Percentiles rank a stretch among this genome's conserved stretches.
Conservation (phyloP, 2,329 filamentous ascomycete genomes). For the Chrysosporium queenslandicum region DNA sequence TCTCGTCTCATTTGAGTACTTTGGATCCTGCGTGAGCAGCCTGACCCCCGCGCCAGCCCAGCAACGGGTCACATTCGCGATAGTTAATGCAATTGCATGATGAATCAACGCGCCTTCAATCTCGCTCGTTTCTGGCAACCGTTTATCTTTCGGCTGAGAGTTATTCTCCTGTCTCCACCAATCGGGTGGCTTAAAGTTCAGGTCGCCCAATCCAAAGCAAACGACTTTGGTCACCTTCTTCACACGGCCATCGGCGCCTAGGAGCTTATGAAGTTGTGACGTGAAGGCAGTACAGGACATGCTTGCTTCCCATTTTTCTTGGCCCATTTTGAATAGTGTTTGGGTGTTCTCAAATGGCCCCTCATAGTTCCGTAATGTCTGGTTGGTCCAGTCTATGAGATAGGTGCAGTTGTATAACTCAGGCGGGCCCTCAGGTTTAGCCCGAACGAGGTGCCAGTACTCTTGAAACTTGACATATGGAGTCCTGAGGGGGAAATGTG, state of each 20-base stretch:
- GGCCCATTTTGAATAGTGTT: constrained; percentile 16
- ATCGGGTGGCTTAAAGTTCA: constrained; percentile 18
- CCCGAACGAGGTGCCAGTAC: constrained; percentile 19
- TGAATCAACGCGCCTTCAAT: constrained; percentile 16
- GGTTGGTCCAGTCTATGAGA: constrained; percentile 23
- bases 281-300: constrained; percentile 18
- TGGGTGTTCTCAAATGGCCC: constrained; percentile 12
- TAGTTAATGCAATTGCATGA: constrained; percentile 21
- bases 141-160: constrained; percentile 12
- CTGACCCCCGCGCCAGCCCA: constrained; percentile 10
- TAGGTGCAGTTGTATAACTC: constrained; percentile 24
- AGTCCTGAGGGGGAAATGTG: constrained; percentile 11
- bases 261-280: constrained; percentile 16
- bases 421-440: constrained; percentile 17
- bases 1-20: constrained; percentile 9
- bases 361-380: constrained; percentile 16
- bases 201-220: constrained; percentile 23
- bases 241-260: constrained; percentile 11
- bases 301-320: constrained; percentile 19
- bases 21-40: constrained; percentile 21
- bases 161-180: constrained; percentile 19
- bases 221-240: constrained; percentile 22
- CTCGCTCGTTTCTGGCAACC: constrained; percentile 14
- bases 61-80: constrained; percentile 17
- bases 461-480: constrained; percentile 22